phyloP scores from a whole-genome alignment of 176 grass and related monocot genomes.

The Musa itinerans region DNA sequence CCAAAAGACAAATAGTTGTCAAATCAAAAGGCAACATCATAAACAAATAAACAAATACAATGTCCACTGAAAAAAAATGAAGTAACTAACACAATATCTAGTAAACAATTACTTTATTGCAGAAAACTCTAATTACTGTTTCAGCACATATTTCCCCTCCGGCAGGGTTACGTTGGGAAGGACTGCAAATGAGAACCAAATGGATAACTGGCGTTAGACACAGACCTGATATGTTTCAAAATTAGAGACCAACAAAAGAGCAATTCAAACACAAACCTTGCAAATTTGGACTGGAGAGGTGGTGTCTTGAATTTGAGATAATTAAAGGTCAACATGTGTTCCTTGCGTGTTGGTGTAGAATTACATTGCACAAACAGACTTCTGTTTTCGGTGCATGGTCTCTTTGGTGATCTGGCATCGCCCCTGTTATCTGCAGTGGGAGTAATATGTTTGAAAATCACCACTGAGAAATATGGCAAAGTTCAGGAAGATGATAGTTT shows the following conservation, averaged over 20 bases:
- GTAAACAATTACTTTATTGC: constrained; percentile 49
- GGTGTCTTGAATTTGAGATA: constrained; percentile 58
- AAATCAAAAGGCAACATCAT: constrained; percentile 7
- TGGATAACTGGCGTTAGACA: constrained; percentile 8
- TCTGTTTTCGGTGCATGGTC: constrained; percentile 46
- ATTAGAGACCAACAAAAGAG: constrained; percentile 21
- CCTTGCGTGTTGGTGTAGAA: constrained; percentile 62
- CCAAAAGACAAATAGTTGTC: constrained; percentile 8
- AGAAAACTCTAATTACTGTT: constrained; percentile 62
- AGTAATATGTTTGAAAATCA: constrained; percentile 1
- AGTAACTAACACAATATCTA: constrained; percentile 11
- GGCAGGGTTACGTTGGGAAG: constrained; percentile 47
- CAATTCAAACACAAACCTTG: constrained; percentile 47
- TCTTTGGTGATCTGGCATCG: constrained; percentile 53
- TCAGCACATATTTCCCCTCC: constrained; percentile 72
- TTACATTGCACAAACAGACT: constrained; percentile 36
- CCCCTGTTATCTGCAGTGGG: constrained; percentile 35
- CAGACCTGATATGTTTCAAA: constrained; percentile 1
- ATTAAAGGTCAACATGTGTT: constrained; percentile 31
- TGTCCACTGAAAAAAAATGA: constrained; percentile 4
- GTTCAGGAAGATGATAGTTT: too few species aligned
- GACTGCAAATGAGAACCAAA: constrained; percentile 39
- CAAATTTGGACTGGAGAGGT: constrained; percentile 74
- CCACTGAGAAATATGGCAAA: background rate
- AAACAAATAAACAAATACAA: background rate